phyloP scores from a whole-genome alignment of 2,329 filamentous ascomycete genomes.

The Teratosphaeriaceae sp. region DNA sequence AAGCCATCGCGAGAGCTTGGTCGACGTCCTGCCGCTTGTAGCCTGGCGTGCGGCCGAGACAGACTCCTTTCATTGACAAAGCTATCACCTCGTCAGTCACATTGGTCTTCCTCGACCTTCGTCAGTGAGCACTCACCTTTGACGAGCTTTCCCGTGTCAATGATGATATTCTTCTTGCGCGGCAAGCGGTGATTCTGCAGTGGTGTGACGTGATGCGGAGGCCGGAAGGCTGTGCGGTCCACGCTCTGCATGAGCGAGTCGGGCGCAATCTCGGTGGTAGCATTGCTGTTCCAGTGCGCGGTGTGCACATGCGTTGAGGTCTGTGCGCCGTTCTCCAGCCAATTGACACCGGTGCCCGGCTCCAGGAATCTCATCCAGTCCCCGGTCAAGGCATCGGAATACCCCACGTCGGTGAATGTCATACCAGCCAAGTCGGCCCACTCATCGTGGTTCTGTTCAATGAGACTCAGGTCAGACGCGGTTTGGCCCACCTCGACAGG shows the following conservation, averaged over 20 bases:
- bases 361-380: slow-evolving; percentile 25
- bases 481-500: background rate
- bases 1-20: slow-evolving; percentile 29
- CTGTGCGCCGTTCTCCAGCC: background rate
- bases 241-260: slow-evolving; percentile 1
- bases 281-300: background rate
- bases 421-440: slow-evolving; percentile 8
- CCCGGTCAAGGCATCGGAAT: slow-evolving; percentile 17
- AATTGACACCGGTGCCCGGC: slow-evolving; percentile 11
- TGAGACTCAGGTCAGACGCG: background rate
- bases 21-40: slow-evolving; percentile 39
- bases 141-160: slow-evolving; percentile 39
- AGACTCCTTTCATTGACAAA: slow-evolving; percentile 33
- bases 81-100: slow-evolving; percentile 7
- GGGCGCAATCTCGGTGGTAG: slow-evolving; percentile 1
- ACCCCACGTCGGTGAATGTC: slow-evolving; percentile 15
- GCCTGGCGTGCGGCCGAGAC: slow-evolving; percentile 39
- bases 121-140: slow-evolving; percentile 32
- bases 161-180: slow-evolving; percentile 31
- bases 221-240: background rate
- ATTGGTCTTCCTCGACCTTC: background rate
- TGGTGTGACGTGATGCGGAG: background rate
- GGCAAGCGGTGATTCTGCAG: background rate
- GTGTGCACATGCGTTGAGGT: background rate
- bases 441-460: slow-evolving; percentile 1